Base-by-base conservation (phyloP, 2,329 filamentous ascomycete genomes). In the Botrytis galanthina region DNA sequence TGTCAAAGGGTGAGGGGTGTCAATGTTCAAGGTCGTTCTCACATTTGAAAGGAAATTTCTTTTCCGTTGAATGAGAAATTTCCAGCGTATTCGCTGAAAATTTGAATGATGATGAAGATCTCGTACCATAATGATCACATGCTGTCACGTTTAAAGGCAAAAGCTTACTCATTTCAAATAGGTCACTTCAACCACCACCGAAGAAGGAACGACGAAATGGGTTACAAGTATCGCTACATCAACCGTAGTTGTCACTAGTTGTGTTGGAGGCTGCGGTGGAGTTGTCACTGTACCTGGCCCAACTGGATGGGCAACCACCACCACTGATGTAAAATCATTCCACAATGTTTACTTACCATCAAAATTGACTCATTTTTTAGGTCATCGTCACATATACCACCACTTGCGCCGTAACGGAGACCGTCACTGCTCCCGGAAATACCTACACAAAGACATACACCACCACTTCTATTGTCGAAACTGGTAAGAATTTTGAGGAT, bases 391-490 rank as follows among this genome's bases (percentile, higher is more conserved):
- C 72, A 10, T 73, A 73, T 66, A 73, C 72, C n/a, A 73, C 72
- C 29, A 70, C 39, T 8, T 73, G 67, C 20, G 48, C 60, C 0
- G 68, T 71, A 8, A 59, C 22, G 18, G 35, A 44, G n/a, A 71
- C 68, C 12, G n/a, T 59, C 46, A 71, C 67, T 10, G 68, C 35
- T n/a, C 29, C 67, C 12, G 83, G 83, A 29, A 80, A 72, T 7
- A 84, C 83, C 12, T 81, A 83, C 70, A 81, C 82, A 3, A 81
- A 81, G 7, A 83, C 82, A 9, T 86, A 84, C 75, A 84, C 82
- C 22, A 84, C 85, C 1, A 85, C 84, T 66, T 85, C 82, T 71
- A 78, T 81, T n/a, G 80, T 82, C 39, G 66, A 75, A 71, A 80
- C 74, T 32, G 73, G 82, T 76, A 46, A 75, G 75, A 44, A 1